Percentiles rank a stretch among this genome's conserved stretches.
Conservation (phyloP, 768 basidiomycete genomes). For the Auriscalpium vulgare region DNA sequence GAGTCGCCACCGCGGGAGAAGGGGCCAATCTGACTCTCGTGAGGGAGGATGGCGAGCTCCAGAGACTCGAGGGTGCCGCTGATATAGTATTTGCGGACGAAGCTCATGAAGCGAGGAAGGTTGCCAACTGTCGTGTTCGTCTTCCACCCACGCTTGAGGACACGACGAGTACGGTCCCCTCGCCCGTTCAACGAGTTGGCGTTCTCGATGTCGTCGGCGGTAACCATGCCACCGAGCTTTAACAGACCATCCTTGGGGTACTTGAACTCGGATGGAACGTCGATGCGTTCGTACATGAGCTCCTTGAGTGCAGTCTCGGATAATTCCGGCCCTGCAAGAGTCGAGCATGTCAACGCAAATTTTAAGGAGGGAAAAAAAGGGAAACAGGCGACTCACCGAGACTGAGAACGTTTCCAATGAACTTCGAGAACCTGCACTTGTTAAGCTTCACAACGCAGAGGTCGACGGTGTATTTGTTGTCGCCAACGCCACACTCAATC, state of each 20-base stretch:
- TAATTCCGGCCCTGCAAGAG: slow-evolving; percentile 14
- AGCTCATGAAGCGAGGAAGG: slow-evolving; percentile 15
- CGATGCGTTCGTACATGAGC: slow-evolving; percentile 13
- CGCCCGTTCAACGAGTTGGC: slow-evolving; percentile 15
- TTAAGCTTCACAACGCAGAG: slow-evolving; percentile 22
- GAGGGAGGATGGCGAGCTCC: slow-evolving; percentile 15
- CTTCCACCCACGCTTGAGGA: slow-evolving; percentile 18
- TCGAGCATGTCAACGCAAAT: slow-evolving; percentile 6
- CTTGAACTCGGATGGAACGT: slow-evolving; percentile 20
- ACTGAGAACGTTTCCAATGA: slow-evolving; percentile 20
- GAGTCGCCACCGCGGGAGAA: slow-evolving; percentile 22
- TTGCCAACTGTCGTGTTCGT: slow-evolving; percentile 20
- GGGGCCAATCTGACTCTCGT: slow-evolving; percentile 16
- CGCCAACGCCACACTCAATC: slow-evolving; percentile 14
- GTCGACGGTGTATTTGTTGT: slow-evolving; percentile 17
- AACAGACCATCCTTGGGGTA: slow-evolving; percentile 20
- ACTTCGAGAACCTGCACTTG: slow-evolving; percentile 18
- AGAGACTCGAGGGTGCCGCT: slow-evolving; percentile 16
- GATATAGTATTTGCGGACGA: slow-evolving; percentile 15
- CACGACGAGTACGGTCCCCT: slow-evolving; percentile 19
- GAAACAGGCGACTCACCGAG: slow-evolving; percentile 14
- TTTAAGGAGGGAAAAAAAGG: slow-evolving; percentile 1
- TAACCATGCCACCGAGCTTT: slow-evolving; percentile 17
- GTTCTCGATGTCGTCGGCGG: slow-evolving; percentile 14
- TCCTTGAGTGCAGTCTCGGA: slow-evolving; percentile 6